These are phyloP conservation scores for Skeletonema marinoi DNA, from an alignment of 108 stramenopile genomes.

Conservation along the genomic window DNA sequence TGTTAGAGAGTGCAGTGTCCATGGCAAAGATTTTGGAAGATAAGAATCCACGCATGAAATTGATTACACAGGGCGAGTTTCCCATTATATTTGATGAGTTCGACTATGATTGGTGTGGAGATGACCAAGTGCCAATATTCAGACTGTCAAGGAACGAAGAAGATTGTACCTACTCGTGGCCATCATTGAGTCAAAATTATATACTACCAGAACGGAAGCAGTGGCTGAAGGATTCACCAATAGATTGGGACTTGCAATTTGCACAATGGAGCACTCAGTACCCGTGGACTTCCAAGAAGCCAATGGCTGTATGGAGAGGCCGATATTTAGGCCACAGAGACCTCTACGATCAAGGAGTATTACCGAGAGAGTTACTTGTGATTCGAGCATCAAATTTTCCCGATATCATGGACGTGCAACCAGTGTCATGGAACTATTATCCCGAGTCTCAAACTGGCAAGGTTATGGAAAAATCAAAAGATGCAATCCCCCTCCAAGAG, in stretches of 20 bases:
- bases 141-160: constrained; percentile 8
- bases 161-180: constrained; percentile 26
- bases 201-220: constrained; percentile 21
- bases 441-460: constrained; percentile 20
- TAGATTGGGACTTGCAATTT: constrained; percentile 23
- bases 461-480: constrained; percentile 10
- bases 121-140: constrained; percentile 34
- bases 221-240: constrained; percentile 22
- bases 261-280: constrained; percentile 15
- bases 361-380: constrained; percentile 25
- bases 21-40: constrained; percentile 28
- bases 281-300: constrained; percentile 31
- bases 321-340: constrained; percentile 24
- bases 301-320: constrained; percentile 43
- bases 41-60: constrained; percentile 27
- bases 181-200: constrained; percentile 30
- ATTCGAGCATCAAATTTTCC: constrained; percentile 10
- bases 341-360: constrained; percentile 10
- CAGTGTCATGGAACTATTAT: constrained; percentile 29
- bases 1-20: constrained; percentile 33
- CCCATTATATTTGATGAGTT: constrained; percentile 32
- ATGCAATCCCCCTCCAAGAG: constrained; percentile 27
- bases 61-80: constrained; percentile 34
- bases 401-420: constrained; percentile 30
- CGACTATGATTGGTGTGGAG: constrained; percentile 38